Evolutionary conservation across 768 basidiomycete genomes (phyloP), one percentile per base, ranked within the genome.

Genomic region (Calocera cornea): DNA sequence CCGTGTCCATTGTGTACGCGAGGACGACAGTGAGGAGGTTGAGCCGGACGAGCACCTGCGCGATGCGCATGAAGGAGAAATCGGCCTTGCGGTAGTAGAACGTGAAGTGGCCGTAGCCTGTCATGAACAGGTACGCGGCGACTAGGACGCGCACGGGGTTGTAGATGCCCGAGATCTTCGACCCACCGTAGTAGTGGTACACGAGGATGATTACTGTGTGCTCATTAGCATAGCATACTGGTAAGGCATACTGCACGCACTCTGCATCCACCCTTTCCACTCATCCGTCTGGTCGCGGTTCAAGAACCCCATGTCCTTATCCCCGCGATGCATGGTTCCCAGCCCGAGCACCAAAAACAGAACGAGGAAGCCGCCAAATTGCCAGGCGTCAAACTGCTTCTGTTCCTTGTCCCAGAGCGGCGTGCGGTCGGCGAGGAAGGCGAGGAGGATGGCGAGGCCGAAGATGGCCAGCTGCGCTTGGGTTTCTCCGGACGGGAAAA

Each of bases 181-280:
- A 93, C n/a, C 88, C 93, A 24, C 90, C 90, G 44, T 88, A 77
- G 76, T 93, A 93, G 76, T 95, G 93, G 73, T 97, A 95, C 72
- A 94, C 85, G n/a, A 97, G 82, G 70, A 97, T 92, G 19, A 83
- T 85, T 72, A 94, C 92, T 94, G 69, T 64, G 17, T 8, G 41
- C 7, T 34, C 34, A 22, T 10, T 34, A 27, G 29, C 12, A 34
- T 65, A n/a, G n/a, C 34, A n/a, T 17, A 19, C 41, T 19, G 2
- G 31, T 64, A 34, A n/a, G 31, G 14, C 5, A 38, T 38, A 38
- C 36, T 5, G 14, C 36, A 38, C 88, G 67, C 73, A 92, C 92
- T 81, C 80, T 97, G 93, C 93, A 97, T 97, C 93, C 93, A 97
- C 1, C 93, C 93, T 76, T 95, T 95, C 93, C 93, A 97, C 77